These are phyloP conservation scores for Porcisia hertigi DNA, from an alignment of 208 protist genomes.

Conservation along the genomic window DNA sequence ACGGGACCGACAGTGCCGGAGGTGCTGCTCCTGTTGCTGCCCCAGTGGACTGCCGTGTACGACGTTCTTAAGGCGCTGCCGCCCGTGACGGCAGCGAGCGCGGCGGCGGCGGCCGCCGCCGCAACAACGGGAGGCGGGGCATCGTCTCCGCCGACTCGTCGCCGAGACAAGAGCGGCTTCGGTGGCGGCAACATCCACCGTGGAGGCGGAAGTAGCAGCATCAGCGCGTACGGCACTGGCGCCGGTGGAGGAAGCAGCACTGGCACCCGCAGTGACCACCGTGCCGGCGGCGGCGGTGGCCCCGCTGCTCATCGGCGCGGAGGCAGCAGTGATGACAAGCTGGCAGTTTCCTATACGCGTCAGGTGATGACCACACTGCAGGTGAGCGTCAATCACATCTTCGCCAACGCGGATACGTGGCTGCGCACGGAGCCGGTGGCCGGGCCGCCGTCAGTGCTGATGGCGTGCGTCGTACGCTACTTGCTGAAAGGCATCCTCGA, in stretches of 20 bases:
- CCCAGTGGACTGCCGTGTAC: constrained; percentile 46
- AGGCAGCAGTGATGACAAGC: constrained; percentile 10
- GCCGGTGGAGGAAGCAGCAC: constrained; percentile 22
- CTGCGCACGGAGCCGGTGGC: constrained; percentile 50
- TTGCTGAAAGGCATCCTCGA: constrained; percentile 72
- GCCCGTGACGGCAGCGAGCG: constrained; percentile 11
- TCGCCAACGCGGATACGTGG: constrained; percentile 41
- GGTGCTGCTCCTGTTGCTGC: constrained; percentile 37
- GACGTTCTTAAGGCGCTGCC: constrained; percentile 37
- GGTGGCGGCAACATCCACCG: constrained; percentile 6
- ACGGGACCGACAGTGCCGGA: constrained; percentile 27
- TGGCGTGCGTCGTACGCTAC: constrained; percentile 62
- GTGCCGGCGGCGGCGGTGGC: constrained; percentile 19
- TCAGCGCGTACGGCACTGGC: constrained; percentile 12
- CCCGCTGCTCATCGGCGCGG: constrained; percentile 9
- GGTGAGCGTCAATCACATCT: constrained; percentile 71
- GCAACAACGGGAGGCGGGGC: not conserved
- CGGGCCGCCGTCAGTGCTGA: constrained; percentile 32
- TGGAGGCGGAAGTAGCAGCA: constrained; percentile 6
- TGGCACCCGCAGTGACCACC: constrained; percentile 32
- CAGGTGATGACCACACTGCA: constrained; percentile 59
- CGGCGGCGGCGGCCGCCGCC: constrained; percentile 1
- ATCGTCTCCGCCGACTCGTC: not conserved
- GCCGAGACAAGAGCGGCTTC: constrained; percentile 15
- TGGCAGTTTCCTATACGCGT: constrained; percentile 46